phyloP scores from a whole-genome alignment of 2,329 filamentous ascomycete genomes.

The Lachnellula suecica region DNA sequence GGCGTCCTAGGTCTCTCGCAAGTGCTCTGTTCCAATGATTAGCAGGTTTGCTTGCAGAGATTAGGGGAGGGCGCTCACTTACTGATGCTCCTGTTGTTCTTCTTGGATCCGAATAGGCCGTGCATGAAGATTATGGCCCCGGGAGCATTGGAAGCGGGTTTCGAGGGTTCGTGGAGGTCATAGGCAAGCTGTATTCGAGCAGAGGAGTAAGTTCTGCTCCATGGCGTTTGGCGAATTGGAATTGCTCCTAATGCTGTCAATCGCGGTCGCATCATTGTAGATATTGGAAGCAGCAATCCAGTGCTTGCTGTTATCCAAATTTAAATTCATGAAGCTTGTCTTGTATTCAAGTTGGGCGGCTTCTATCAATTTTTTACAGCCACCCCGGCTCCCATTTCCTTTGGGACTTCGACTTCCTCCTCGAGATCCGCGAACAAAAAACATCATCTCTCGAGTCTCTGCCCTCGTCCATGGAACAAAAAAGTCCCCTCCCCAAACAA shows the following conservation, averaged over 20 bases:
- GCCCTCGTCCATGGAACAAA: too few species aligned
- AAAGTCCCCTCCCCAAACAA: too few species aligned
- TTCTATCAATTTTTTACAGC: too few species aligned
- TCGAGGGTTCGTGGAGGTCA: slow-evolving; percentile 64
- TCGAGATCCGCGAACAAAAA: too few species aligned
- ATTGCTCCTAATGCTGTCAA: slow-evolving; percentile 4
- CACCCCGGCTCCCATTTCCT: too few species aligned
- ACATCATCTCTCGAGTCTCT: too few species aligned
- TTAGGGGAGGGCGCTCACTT: slow-evolving; percentile 57
- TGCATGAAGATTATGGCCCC: slow-evolving; percentile 84
- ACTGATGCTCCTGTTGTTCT: slow-evolving; percentile 92
- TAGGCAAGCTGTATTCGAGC: slow-evolving; percentile 49
- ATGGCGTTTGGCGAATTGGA: not conserved
- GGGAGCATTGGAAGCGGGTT: slow-evolving; percentile 41
- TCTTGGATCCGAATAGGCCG: slow-evolving; percentile 91
- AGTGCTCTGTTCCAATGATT: slow-evolving; percentile 58
- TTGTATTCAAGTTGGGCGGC: too few species aligned
- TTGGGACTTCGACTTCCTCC: too few species aligned
- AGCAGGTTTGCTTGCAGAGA: too few species aligned
- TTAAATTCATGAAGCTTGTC: not conserved
- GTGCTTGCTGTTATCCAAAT: too few species aligned
- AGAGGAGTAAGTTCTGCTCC: slow-evolving; percentile 15
- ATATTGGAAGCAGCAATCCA: not conserved
- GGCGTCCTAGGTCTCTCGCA: slow-evolving; percentile 75
- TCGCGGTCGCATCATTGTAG: slow-evolving; percentile 17